phyloP scores from a whole-genome alignment of 2,329 filamentous ascomycete species.

The Colletotrichum camelliae region DNA sequence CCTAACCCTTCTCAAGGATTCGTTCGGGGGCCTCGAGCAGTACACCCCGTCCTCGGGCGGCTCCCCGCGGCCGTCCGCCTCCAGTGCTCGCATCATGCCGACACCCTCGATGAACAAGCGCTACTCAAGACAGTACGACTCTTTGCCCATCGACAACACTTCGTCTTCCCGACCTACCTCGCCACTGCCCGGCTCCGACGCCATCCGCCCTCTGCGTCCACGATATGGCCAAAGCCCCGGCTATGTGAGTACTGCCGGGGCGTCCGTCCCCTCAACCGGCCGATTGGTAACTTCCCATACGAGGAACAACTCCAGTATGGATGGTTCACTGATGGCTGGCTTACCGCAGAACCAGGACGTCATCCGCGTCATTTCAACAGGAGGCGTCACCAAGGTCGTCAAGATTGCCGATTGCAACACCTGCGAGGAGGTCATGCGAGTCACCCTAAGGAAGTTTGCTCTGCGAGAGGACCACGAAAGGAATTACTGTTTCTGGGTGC shows the following conservation, averaged over 20 bases:
- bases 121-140: slow-evolving; percentile 67
- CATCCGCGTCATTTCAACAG: slow-evolving; percentile 92
- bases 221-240: slow-evolving; percentile 63
- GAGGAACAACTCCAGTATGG: slow-evolving; percentile 82
- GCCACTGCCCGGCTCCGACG: slow-evolving; percentile 64
- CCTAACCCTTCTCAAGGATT: slow-evolving; percentile 64
- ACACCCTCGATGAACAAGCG: slow-evolving; percentile 61
- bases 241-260: slow-evolving; percentile 53
- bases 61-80: slow-evolving; percentile 67
- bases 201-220: slow-evolving; percentile 54
- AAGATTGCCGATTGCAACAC: slow-evolving; percentile 92
- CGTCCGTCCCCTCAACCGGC: slow-evolving; percentile 68
- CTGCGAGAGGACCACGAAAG: slow-evolving; percentile 89
- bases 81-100: slow-evolving; percentile 43
- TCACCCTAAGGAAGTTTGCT: slow-evolving; percentile 86
- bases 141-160: slow-evolving; percentile 45
- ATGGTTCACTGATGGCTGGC: slow-evolving; percentile 84
- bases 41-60: slow-evolving; percentile 64
- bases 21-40: slow-evolving; percentile 79
- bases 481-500: slow-evolving; percentile 96
- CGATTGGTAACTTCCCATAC: slow-evolving; percentile 72
- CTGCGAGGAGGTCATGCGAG: slow-evolving; percentile 90
- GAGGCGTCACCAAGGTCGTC: slow-evolving; percentile 89
- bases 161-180: slow-evolving; percentile 73
- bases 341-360: slow-evolving; percentile 86